Evolutionary conservation across 1,284 basidiomycete species (phyloP), one percentile per base, ranked within the genome.

Genomic region (Cryptococcus hybrid): DNA sequence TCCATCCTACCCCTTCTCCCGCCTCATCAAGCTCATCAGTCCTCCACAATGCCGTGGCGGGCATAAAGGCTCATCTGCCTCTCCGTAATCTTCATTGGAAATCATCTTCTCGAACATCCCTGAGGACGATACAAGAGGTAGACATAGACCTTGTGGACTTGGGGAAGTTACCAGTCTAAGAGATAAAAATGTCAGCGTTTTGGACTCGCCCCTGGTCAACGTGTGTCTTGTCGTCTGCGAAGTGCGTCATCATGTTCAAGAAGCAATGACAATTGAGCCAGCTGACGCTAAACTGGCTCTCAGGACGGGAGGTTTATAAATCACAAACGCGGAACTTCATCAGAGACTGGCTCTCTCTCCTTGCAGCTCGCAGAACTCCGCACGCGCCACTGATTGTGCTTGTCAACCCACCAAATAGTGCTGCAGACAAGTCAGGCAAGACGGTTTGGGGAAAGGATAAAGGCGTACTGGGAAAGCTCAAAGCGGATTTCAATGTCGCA

Each of bases 21-120:
- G 11, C 55, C 13, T 50, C 56, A 1, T 44, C 54, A 8, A 42
- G 38, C 37, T 51, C 54, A 12, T 50, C 55, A 44, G 61, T 64
- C 51, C 60, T 71, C 34, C 66, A 62, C 8, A 85, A 88, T 68
- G 83, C 91, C 34, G 81, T 86, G 62, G 78, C 80, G 18, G 86
- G 86, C 3, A 80, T 91, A 54, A 78, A 80, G 35, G 82, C 83
- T 0, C 92, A 93, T 67, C 79, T 95, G 9, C 93, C 93, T 0
- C 80, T 97, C 52, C 86, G 88, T 53, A 93, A 88, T 76, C 82
- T 96, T 18, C 90, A 95, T 75, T 96, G 94, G 93, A 93, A 89
- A 74, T 84, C 89, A 35, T 67, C 78, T 4, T 83, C 85, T 3
- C 82, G 86, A 52, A 83, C 87, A 2, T 84, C 85, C 4, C 81